Conservation (phyloP, 2,329 filamentous ascomycete genomes). For the Waltergamsia citrina region DNA sequence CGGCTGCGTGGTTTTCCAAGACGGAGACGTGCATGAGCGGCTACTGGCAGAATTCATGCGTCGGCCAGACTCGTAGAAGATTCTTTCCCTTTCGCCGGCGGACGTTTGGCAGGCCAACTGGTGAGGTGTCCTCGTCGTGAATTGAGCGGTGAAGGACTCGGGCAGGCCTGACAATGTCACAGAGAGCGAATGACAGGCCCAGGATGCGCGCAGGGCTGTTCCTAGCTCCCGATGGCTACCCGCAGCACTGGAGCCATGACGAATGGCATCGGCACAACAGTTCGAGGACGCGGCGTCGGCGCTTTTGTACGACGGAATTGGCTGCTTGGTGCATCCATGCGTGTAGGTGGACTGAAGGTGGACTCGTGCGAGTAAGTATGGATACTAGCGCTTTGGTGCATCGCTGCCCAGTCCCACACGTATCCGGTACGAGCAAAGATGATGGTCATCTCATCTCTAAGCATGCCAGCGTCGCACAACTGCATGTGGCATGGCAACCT, state of each 20-base stretch:
- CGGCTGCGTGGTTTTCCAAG: too few species aligned
- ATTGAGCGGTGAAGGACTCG: slow-evolving; percentile 4
- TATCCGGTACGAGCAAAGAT: slow-evolving; percentile 12
- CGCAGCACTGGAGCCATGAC: slow-evolving; percentile 3
- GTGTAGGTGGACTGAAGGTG: not conserved
- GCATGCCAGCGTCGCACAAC: too few species aligned
- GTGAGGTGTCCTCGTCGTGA: too few species aligned
- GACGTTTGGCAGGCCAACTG: too few species aligned
- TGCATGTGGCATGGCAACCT: not conserved
- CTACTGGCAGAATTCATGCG: too few species aligned
- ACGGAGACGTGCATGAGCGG: too few species aligned
- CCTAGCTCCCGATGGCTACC: slow-evolving; percentile 4
- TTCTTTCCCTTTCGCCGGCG: too few species aligned
- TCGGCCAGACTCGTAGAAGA: too few species aligned
- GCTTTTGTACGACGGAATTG: slow-evolving; percentile 1
- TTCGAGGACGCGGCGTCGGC: not conserved
- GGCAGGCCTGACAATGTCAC: not conserved
- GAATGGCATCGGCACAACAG: not conserved
- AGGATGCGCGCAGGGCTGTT: not conserved
- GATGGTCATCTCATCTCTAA: too few species aligned
- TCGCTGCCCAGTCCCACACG: slow-evolving; percentile 25
- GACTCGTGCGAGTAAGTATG: not conserved
- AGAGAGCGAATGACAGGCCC: not conserved
- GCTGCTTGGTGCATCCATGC: not conserved
- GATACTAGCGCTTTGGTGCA: slow-evolving; percentile 14